phyloP scores from a whole-genome alignment of 2,329 filamentous ascomycete species.

The Stromatinia cepivora region DNA sequence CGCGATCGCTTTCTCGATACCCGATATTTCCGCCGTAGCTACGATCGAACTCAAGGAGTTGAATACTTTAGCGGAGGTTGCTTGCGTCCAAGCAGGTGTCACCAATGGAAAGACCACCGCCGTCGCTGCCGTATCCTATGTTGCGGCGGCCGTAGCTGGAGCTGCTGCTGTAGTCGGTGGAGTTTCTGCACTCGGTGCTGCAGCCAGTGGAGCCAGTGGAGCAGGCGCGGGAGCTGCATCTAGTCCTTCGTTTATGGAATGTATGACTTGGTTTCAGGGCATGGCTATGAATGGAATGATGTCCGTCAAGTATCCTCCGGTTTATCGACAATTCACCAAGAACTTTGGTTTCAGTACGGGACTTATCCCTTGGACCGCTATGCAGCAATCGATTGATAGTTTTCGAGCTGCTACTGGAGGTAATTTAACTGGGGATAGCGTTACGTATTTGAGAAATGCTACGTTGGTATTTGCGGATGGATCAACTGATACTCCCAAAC shows the following conservation, averaged over 20 bases:
- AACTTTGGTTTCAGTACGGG: slow-evolving; percentile 94
- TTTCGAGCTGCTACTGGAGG: slow-evolving; percentile 82
- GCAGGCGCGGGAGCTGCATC: slow-evolving; percentile 59
- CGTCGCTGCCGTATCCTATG: slow-evolving; percentile 75
- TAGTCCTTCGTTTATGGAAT: slow-evolving; percentile 82
- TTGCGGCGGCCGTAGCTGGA: slow-evolving; percentile 82
- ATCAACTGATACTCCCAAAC: slow-evolving; percentile 55
- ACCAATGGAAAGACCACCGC: slow-evolving; percentile 83
- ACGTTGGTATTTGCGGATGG: slow-evolving; percentile 71
- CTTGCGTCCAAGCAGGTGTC: slow-evolving; percentile 79
- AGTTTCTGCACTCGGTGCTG: slow-evolving; percentile 65
- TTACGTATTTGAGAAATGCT: slow-evolving; percentile 70
- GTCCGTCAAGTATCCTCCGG: slow-evolving; percentile 80
- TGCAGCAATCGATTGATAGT: slow-evolving; percentile 80
- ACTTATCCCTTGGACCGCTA: slow-evolving; percentile 75
- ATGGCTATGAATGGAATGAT: slow-evolving; percentile 97
- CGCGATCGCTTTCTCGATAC: slow-evolving; percentile 83
- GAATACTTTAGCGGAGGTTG: slow-evolving; percentile 62
- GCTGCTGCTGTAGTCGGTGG: slow-evolving; percentile 75
- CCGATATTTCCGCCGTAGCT: slow-evolving; percentile 84
- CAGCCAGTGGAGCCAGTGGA: slow-evolving; percentile 50
- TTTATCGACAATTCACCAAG: slow-evolving; percentile 86
- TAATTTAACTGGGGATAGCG: slow-evolving; percentile 78
- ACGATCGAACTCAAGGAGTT: slow-evolving; percentile 70
- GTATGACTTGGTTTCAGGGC: slow-evolving; percentile 87